These are phyloP conservation scores for Phalaenopsis equestris DNA, from an alignment of 106 monocot genomes.

Conservation along the genomic window DNA sequence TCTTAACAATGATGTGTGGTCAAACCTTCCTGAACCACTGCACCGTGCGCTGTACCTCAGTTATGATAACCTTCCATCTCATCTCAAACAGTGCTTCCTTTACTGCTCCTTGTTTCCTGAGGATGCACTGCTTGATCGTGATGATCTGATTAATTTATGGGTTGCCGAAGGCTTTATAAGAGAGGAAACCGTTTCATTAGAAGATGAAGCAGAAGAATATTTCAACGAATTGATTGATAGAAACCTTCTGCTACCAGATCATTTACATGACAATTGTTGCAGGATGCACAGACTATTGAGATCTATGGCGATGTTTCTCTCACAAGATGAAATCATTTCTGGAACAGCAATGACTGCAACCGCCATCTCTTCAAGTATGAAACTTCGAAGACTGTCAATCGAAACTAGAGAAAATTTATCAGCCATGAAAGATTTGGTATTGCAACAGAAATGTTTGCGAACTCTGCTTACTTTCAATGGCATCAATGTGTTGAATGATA, in stretches of 20 bases:
- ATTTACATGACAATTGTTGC: neutral
- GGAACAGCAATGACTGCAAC: neutral
- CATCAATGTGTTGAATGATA: neutral
- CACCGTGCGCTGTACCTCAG: conserved; percentile 28
- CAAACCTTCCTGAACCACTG: conserved; percentile 12
- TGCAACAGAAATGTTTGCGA: conserved; percentile 5
- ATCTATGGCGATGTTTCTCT: conserved; percentile 19
- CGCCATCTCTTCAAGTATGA: neutral
- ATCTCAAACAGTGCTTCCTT: conserved; percentile 30
- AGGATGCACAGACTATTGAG: neutral
- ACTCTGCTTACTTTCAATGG: conserved; percentile 3
- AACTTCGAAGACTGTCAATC: neutral
- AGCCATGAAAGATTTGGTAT: neutral
- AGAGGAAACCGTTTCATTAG: neutral
- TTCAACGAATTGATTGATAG: conserved; percentile 18
- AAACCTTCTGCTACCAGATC: conserved; percentile 18
- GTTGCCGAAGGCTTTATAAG: conserved; percentile 18
- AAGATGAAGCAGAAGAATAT: conserved; percentile 31
- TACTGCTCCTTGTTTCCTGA: conserved; percentile 16
- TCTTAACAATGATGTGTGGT: conserved; percentile 18
- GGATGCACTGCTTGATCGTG: neutral
- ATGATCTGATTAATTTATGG: conserved; percentile 3
- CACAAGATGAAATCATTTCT: conserved; percentile 5
- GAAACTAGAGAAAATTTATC: neutral
- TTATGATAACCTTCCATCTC: conserved; percentile 29